Evolutionary conservation across 805 yeast species (phyloP).

Genomic region (Cyberlindnera lachancei): DNA sequence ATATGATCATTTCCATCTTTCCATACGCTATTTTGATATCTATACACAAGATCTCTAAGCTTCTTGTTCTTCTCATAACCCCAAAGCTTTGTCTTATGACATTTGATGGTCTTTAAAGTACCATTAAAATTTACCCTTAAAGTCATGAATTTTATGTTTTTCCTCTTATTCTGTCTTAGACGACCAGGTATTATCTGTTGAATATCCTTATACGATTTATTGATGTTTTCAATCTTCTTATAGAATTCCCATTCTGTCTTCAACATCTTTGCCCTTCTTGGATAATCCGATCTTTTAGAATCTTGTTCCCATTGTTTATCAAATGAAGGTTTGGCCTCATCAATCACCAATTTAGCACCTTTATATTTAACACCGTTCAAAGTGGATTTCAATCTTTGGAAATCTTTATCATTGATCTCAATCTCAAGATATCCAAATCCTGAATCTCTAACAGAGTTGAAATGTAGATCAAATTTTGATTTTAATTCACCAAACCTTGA

Average conservation of each 20-base stretch:
- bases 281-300: constrained; percentile 25
- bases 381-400: constrained; percentile 42
- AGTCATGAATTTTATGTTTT: constrained; percentile 45
- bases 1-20: constrained; percentile 72
- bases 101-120: constrained; percentile 44
- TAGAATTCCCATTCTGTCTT: constrained; percentile 32
- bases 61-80: constrained; percentile 70
- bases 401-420: constrained; percentile 37
- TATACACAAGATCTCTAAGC: constrained; percentile 53
- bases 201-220: constrained; percentile 34
- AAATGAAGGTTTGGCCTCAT: constrained; percentile 54
- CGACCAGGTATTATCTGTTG: constrained; percentile 49
- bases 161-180: constrained; percentile 47
- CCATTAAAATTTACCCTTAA: constrained; percentile 59
- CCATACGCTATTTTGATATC: constrained; percentile 66
- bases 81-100: constrained; percentile 81
- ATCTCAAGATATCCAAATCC: constrained; percentile 64
- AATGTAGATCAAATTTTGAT: constrained; percentile 45
- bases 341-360: constrained; percentile 59
- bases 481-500: constrained; percentile 52
- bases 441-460: constrained; percentile 31
- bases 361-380: constrained; percentile 70
- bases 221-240: constrained; percentile 30
- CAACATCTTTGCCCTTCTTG: constrained; percentile 27
- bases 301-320: constrained; percentile 40